A percentile compares a stretch with the other conserved stretches of the same genome.
phyloP scores from a whole-genome alignment of 139 green algal genomes.

The Closterium sp. region DNA sequence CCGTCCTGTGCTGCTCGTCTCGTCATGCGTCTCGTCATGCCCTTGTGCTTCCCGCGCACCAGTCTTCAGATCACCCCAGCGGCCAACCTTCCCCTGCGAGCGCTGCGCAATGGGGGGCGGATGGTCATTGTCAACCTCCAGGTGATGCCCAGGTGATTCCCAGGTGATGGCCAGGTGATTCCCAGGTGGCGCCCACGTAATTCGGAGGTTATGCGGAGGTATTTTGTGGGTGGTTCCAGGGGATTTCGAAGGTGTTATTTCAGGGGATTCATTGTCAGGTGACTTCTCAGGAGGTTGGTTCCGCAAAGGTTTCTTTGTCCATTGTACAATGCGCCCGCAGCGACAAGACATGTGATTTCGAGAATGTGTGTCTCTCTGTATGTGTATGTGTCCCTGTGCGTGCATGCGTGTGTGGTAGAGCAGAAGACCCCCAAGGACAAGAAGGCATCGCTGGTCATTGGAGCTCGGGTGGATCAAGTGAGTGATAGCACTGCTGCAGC shows the following conservation, averaged over 20 bases:
- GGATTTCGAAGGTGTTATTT: background rate
- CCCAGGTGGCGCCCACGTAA: no score
- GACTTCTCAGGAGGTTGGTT: no score
- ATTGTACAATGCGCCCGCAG: no score
- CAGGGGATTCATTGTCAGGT: background rate
- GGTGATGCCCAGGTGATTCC: background rate
- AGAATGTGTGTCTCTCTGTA: background rate
- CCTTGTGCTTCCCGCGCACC: background rate
- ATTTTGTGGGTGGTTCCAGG: no score
- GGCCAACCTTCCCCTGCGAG: conserved; percentile 72
- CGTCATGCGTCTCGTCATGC: background rate
- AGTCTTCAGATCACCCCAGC: conserved; percentile 81
- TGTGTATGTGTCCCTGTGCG: background rate
- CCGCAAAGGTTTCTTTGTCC: no score
- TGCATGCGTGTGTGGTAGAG: background rate
- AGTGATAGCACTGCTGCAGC: background rate
- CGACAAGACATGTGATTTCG: background rate
- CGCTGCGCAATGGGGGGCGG: conserved; percentile 41
- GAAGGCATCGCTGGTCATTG: conserved; percentile 30
- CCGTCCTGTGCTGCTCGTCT: no score
- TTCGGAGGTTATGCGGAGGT: no score
- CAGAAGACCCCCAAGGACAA: conserved; percentile 51
- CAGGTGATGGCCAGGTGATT: background rate
- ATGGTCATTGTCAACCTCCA: conserved; percentile 85
- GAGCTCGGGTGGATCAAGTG: conserved; percentile 4